Percentiles rank a stretch among this genome's conserved stretches.
phyloP scores from a whole-genome alignment of 2,329 filamentous ascomycete species.

The Exophiala sp. region DNA sequence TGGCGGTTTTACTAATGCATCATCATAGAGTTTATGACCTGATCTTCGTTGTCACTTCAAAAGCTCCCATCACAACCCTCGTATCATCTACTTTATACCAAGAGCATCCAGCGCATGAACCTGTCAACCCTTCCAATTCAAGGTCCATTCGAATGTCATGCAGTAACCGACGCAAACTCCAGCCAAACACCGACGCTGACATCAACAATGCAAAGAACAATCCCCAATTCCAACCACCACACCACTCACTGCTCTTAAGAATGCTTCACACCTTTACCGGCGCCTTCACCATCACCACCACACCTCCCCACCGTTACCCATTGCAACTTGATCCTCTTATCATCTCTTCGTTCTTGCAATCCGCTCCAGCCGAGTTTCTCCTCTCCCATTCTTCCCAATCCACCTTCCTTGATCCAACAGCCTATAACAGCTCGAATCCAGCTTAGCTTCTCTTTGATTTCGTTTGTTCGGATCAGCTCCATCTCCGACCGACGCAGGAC shows the following conservation, averaged over 20 bases:
- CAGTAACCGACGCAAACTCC: not conserved
- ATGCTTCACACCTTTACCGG: slow-evolving; percentile 5
- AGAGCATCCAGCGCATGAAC: no score
- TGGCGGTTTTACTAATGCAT: no score
- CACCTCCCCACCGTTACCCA: slow-evolving; percentile 51
- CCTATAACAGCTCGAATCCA: slow-evolving; percentile 40
- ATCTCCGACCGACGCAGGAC: slow-evolving; percentile 33
- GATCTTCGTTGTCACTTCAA: no score
- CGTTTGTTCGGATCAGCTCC: slow-evolving; percentile 45
- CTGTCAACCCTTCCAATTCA: no score
- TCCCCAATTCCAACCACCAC: not conserved
- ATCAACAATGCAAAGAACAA: not conserved
- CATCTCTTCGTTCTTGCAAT: slow-evolving; percentile 43
- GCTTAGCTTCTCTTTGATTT: slow-evolving; percentile 44
- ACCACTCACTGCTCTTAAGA: not conserved
- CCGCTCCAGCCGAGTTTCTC: slow-evolving; percentile 32
- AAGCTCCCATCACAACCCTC: no score
- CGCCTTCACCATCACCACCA: slow-evolving; percentile 39
- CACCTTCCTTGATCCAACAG: slow-evolving; percentile 32
- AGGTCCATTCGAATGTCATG: not conserved
- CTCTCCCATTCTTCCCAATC: slow-evolving; percentile 31
- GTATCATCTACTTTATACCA: no score
- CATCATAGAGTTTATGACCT: no score
- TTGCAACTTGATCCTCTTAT: slow-evolving; percentile 46
- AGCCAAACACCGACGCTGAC: slow-evolving; percentile 4